A percentile compares a stretch with the other conserved stretches of the same genome.
Conservation (phyloP, 2,329 filamentous ascomycete species). For the Saccharata proteae region DNA sequence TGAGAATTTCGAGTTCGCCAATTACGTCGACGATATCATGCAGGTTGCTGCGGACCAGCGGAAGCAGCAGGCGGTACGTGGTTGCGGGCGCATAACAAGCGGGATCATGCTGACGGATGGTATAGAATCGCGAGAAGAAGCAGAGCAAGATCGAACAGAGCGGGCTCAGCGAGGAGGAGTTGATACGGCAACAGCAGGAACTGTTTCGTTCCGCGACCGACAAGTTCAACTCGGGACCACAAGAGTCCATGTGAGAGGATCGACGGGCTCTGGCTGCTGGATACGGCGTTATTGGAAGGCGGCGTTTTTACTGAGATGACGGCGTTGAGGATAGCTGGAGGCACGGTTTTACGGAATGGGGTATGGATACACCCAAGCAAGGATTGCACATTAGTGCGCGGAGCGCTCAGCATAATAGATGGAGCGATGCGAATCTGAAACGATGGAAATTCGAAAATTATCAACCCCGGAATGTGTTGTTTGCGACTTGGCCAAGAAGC, state of each 20-base stretch:
- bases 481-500: too few species aligned
- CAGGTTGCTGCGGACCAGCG: slow-evolving; percentile 86
- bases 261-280: neutral
- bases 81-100: neutral
- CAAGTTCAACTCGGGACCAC: slow-evolving; percentile 49
- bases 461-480: too few species aligned
- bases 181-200: slow-evolving; percentile 79
- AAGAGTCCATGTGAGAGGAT: slow-evolving; percentile 14
- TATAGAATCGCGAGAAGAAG: slow-evolving; percentile 85
- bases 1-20: slow-evolving; percentile 80
- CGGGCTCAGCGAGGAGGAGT: slow-evolving; percentile 80
- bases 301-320: too few species aligned
- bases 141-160: slow-evolving; percentile 94
- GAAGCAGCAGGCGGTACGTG: slow-evolving; percentile 72
- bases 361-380: too few species aligned
- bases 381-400: too few species aligned
- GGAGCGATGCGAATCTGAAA: too few species aligned
- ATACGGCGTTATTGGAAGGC: too few species aligned
- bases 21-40: slow-evolving; percentile 80
- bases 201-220: slow-evolving; percentile 73
- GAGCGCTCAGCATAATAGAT: too few species aligned
- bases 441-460: too few species aligned
- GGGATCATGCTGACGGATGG: slow-evolving; percentile 12
- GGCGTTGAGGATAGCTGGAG: too few species aligned
- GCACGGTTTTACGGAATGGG: too few species aligned